Conservation (phyloP, 1,139 yeast species). For the Kodamaea plutei region DNA sequence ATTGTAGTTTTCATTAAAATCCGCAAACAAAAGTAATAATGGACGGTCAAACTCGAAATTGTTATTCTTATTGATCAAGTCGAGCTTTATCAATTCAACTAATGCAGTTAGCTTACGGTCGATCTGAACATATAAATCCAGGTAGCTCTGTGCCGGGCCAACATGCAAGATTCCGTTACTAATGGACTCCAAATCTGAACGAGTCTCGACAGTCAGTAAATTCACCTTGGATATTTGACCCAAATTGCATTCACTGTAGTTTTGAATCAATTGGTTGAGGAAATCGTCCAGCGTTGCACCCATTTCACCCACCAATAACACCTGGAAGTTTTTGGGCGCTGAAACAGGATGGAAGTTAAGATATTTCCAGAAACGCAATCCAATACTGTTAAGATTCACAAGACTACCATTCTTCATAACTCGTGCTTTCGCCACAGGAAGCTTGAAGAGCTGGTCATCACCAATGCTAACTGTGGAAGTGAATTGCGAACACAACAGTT, state of each 20-base stretch:
- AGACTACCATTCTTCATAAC: constrained; percentile 28
- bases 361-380: constrained; percentile 50
- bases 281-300: constrained; percentile 10
- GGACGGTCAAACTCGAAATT: constrained; percentile 44
- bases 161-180: constrained; percentile 30
- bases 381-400: constrained; percentile 34
- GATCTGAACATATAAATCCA: constrained; percentile 27
- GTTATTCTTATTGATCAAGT: constrained; percentile 40
- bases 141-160: constrained; percentile 19
- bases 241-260: constrained; percentile 46
- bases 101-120: constrained; percentile 27
- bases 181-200: constrained; percentile 32
- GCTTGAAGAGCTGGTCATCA: constrained; percentile 21
- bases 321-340: constrained; percentile 48
- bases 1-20: constrained; percentile 40
- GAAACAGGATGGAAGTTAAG: constrained; percentile 52
- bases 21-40: constrained; percentile 43
- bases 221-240: constrained; percentile 40
- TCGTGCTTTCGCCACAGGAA: constrained; percentile 25
- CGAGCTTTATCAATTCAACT: constrained; percentile 36
- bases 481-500: constrained; percentile 17
- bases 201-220: constrained; percentile 27
- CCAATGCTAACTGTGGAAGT: constrained; percentile 3
- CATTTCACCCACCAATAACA: constrained; percentile 43
- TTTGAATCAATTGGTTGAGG: constrained; percentile 34